Conservation (phyloP, 805 yeast genomes). For the Metschnikowia santaceciliae region DNA sequence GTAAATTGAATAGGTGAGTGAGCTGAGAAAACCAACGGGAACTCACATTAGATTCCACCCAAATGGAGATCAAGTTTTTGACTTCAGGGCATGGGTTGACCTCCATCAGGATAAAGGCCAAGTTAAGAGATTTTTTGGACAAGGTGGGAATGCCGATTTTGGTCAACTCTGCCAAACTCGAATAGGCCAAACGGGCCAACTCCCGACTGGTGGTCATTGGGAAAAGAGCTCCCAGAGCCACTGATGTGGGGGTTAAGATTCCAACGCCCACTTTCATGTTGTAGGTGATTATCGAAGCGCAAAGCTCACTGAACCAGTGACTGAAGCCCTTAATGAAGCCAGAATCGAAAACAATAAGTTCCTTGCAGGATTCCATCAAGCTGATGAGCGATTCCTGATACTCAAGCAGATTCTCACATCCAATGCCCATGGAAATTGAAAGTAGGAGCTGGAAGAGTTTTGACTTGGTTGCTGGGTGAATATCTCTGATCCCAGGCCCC, state of each 20-base stretch:
- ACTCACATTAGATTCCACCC: slow-evolving; percentile 53
- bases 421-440: slow-evolving; percentile 30
- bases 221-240: slow-evolving; percentile 39
- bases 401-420: slow-evolving; percentile 26
- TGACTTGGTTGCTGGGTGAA: slow-evolving; percentile 15
- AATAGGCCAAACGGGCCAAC: slow-evolving; percentile 44
- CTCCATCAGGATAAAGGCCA: slow-evolving; percentile 59
- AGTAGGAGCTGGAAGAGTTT: slow-evolving; percentile 27
- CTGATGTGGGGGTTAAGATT: slow-evolving; percentile 30
- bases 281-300: slow-evolving; percentile 26
- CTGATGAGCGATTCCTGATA: slow-evolving; percentile 21
- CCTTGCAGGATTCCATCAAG: slow-evolving; percentile 30
- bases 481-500: slow-evolving; percentile 36
- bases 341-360: slow-evolving; percentile 37
- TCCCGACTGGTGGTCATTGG: slow-evolving; percentile 42
- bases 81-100: slow-evolving; percentile 45
- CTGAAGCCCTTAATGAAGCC: slow-evolving; percentile 31
- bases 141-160: slow-evolving; percentile 29
- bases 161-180: slow-evolving; percentile 52
- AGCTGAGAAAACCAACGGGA: slow-evolving; percentile 58
- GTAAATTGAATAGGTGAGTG: slow-evolving; percentile 44
- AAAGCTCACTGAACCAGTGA: slow-evolving; percentile 24
- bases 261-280: slow-evolving; percentile 36
- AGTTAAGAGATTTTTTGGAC: slow-evolving; percentile 42
- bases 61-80: slow-evolving; percentile 45